A percentile compares a stretch with the other conserved stretches of the same genome.
Conservation (phyloP, 2,329 filamentous ascomycete genomes). For the Ambrosiella xylebori region DNA sequence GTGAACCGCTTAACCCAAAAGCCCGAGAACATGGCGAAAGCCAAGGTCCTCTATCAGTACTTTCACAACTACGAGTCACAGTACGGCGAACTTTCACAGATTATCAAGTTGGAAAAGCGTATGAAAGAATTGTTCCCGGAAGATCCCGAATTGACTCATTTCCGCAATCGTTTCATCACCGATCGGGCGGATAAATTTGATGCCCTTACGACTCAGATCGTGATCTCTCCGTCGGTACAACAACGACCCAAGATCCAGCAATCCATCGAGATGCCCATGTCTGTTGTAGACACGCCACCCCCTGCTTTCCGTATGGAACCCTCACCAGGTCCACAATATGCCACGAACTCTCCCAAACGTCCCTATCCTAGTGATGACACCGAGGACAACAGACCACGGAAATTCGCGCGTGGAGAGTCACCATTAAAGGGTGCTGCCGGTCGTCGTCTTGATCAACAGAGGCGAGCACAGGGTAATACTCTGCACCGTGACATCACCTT, state of each 20-base stretch:
- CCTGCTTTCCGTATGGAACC: constrained; percentile 18
- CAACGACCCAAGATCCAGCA: constrained; percentile 47
- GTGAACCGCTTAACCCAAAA: constrained; percentile 68
- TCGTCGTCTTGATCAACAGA: constrained; percentile 65
- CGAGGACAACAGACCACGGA: constrained; percentile 58
- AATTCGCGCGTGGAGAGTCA: constrained; percentile 75
- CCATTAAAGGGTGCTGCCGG: constrained; percentile 83
- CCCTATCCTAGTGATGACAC: constrained; percentile 54
- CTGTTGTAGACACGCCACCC: constrained; percentile 29
- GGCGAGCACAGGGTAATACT: constrained; percentile 44
- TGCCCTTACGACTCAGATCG: constrained; percentile 61
- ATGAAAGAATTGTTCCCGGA: constrained; percentile 91
- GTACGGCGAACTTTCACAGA: constrained; percentile 82
- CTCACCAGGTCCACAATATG: constrained; percentile 27
- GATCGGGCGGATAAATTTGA: constrained; percentile 47
- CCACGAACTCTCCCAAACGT: constrained; percentile 41
- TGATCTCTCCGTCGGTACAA: constrained; percentile 67
- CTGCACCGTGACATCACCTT: constrained; percentile 55
- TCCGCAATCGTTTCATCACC: constrained; percentile 57
- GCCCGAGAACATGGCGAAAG: constrained; percentile 53
- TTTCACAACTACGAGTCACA: constrained; percentile 92
- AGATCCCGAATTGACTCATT: constrained; percentile 59
- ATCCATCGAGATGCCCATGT: constrained; percentile 34
- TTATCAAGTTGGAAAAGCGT: constrained; percentile 75
- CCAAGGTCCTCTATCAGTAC: constrained; percentile 74